Evolutionary conservation across 1,139 yeast genomes (phyloP), one percentile per base, ranked within the genome.

Genomic region (Candida albicans): DNA sequence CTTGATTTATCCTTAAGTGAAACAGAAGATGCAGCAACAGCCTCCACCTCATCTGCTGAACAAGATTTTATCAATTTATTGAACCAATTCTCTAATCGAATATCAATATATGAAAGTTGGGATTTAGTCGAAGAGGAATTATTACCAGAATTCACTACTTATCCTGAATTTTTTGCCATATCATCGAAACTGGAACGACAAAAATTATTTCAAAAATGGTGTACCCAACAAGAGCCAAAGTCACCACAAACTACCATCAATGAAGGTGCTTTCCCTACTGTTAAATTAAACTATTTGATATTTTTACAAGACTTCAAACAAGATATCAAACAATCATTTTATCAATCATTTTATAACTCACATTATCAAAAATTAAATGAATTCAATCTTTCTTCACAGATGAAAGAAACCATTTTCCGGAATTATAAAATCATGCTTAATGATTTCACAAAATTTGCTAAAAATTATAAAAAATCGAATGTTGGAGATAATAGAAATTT

Each of bases 91-190:
- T 48, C 56, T 33, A 48, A 55, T 22, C 48, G 50, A 32, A 65
- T 72, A 15, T 65, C 73, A 4, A 40, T 57, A 22, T 68, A 59
- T 50, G 71, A 71, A 35, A 65, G 74, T 2, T 73, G 77, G 73
- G 58, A 58, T 40, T 47, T 73, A 25, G 62, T 72, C 0, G 71
- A 70, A 47, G 77, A 72, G 42, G 70, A 67, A 25, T 51, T 67
- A 13, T 56, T 69, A 9, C 39, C 53, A 2, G 65, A 64, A 14
- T 55, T 73, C 15, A 62, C 59, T 8, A 56, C 57, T 33, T 44
- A 52, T 31, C 68, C 75, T 1, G 63, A 57, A n/a, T 72, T 55
- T 51, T 71, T 59, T 47, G 51, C 62, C 2, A 50, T 69, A 3
- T 45, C 47, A 2, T 53, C 56, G 15, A 46, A 51, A 3, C 37